These are phyloP conservation scores for Elsinoe batatas DNA, from an alignment of 2,329 filamentous ascomycete species.

Conservation along the genomic window DNA sequence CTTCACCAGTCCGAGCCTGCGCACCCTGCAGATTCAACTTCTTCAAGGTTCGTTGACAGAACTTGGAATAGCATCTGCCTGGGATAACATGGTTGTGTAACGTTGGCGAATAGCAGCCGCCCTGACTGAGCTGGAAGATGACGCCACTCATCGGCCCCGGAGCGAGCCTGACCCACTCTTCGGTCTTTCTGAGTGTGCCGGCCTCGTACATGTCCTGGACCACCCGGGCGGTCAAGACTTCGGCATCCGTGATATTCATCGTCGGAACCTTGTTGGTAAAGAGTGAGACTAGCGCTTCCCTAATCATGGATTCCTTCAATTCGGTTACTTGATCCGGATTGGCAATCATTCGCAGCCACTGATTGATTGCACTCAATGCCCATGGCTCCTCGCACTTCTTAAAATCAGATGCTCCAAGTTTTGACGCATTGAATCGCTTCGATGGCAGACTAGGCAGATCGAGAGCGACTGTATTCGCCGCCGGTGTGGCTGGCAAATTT, in stretches of 20 bases:
- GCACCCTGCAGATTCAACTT: slow-evolving; percentile 81
- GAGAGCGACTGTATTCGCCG: slow-evolving; percentile 49
- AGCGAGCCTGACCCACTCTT: slow-evolving; percentile 96
- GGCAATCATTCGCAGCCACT: slow-evolving; percentile 80
- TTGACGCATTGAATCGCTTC: slow-evolving; percentile 74
- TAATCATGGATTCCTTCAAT: slow-evolving; percentile 71
- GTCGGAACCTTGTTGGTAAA: slow-evolving; percentile 94
- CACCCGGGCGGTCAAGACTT: slow-evolving; percentile 69
- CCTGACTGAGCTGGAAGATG: slow-evolving; percentile 82
- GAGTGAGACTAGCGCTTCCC: slow-evolving; percentile 76
- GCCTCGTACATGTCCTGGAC: slow-evolving; percentile 70
- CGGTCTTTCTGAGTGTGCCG: slow-evolving; percentile 71
- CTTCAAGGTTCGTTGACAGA: slow-evolving; percentile 87
- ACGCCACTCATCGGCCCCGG: slow-evolving; percentile 74
- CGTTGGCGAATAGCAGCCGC: slow-evolving; percentile 80
- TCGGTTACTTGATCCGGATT: slow-evolving; percentile 70
- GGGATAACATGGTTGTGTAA: slow-evolving; percentile 59
- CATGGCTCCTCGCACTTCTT: slow-evolving; percentile 80
- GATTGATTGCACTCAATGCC: slow-evolving; percentile 79
- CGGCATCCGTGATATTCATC: slow-evolving; percentile 96
- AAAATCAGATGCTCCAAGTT: slow-evolving; percentile 71
- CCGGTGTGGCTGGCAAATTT: slow-evolving; percentile 32
- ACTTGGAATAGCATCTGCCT: slow-evolving; percentile 82
- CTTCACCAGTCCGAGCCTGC: slow-evolving; percentile 55
- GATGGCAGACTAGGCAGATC: slow-evolving; percentile 77